Evolutionary conservation across 352 stramenopile genomes (phyloP).

Genomic region (Globisporangium megalacanthum): DNA sequence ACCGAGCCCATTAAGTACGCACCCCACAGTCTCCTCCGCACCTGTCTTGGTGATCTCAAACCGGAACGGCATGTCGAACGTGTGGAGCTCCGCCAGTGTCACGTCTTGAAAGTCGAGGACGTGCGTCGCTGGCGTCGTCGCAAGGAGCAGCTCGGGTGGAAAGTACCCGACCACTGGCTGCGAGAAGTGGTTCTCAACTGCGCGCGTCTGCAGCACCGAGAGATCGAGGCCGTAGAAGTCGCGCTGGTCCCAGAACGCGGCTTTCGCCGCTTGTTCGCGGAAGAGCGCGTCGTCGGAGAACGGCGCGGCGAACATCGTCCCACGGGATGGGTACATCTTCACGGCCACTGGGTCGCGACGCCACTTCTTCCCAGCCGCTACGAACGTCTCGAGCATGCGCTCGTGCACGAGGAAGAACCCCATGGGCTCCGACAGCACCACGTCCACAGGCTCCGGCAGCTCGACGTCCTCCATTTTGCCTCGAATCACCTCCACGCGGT

Average conservation of each 20-base stretch:
- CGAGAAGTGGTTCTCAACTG: slow-evolving; percentile 97
- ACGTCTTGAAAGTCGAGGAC: slow-evolving; percentile 84
- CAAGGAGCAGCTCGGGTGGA: slow-evolving; percentile 67
- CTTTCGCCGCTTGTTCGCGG: slow-evolving; percentile 89
- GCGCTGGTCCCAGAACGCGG: slow-evolving; percentile 93
- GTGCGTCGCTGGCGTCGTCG: slow-evolving; percentile 50
- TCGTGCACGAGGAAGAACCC: slow-evolving; percentile 99
- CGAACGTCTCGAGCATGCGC: slow-evolving; percentile 98
- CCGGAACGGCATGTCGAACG: slow-evolving; percentile 89
- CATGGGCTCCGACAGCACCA: slow-evolving; percentile 99
- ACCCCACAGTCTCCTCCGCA: slow-evolving; percentile 11
- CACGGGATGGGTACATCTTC: slow-evolving; percentile 96
- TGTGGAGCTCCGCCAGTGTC: slow-evolving; percentile 71
- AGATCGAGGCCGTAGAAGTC: slow-evolving; percentile 98
- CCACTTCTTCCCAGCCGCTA: slow-evolving; percentile 94
- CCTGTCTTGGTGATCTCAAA: slow-evolving; percentile 85
- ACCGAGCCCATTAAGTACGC: background rate
- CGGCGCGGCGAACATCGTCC: slow-evolving; percentile 96
- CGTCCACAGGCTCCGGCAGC: slow-evolving; percentile 95
- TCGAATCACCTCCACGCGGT: slow-evolving; percentile 97
- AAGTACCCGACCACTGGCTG: slow-evolving; percentile 95
- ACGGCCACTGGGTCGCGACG: slow-evolving; percentile 69
- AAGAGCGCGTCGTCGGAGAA: slow-evolving; percentile 95
- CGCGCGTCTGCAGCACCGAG: slow-evolving; percentile 86
- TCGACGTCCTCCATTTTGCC: slow-evolving; percentile 96